Evolutionary conservation across 1,284 basidiomycete genomes (phyloP).

Genomic region (Moesziomyces sp.): DNA sequence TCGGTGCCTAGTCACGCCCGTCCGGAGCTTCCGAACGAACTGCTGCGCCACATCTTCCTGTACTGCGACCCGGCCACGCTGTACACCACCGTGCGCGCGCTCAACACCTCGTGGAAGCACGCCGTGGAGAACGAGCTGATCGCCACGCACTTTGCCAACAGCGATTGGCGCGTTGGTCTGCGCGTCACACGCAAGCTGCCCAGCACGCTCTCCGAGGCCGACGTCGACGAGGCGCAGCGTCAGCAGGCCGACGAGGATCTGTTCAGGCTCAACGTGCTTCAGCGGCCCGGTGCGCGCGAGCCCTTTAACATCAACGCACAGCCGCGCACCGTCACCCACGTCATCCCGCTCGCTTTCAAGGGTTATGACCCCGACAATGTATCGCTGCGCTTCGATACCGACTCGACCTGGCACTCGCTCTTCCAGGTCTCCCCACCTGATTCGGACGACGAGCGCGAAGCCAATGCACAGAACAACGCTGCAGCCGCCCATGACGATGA

Average conservation of each 20-base stretch:
- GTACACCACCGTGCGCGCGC: slow-evolving; percentile 52
- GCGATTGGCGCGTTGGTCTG: slow-evolving; percentile 56
- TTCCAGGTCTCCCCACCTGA: slow-evolving; percentile 42
- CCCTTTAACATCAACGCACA: slow-evolving; percentile 40
- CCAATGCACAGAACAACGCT: neutral
- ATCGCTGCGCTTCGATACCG: slow-evolving; percentile 54
- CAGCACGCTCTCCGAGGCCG: slow-evolving; percentile 23
- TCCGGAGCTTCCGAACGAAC: slow-evolving; percentile 50
- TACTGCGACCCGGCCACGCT: slow-evolving; percentile 62
- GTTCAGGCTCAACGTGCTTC: slow-evolving; percentile 39
- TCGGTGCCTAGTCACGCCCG: slow-evolving; percentile 21
- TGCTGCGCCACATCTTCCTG: slow-evolving; percentile 60
- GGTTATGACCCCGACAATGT: slow-evolving; percentile 43
- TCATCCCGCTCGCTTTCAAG: slow-evolving; percentile 56
- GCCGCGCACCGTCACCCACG: slow-evolving; percentile 44
- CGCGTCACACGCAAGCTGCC: slow-evolving; percentile 49
- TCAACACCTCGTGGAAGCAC: slow-evolving; percentile 53
- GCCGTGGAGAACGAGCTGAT: slow-evolving; percentile 54
- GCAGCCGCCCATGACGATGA: slow-evolving; percentile 6
- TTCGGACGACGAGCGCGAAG: slow-evolving; percentile 18
- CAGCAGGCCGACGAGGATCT: slow-evolving; percentile 38
- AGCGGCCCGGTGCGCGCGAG: slow-evolving; percentile 38
- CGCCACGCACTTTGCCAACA: slow-evolving; percentile 46
- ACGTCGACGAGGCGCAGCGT: slow-evolving; percentile 23
- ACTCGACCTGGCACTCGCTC: slow-evolving; percentile 58